Base-by-base conservation (phyloP, 2,329 filamentous ascomycete genomes). In the Xylariaceae sp. region DNA sequence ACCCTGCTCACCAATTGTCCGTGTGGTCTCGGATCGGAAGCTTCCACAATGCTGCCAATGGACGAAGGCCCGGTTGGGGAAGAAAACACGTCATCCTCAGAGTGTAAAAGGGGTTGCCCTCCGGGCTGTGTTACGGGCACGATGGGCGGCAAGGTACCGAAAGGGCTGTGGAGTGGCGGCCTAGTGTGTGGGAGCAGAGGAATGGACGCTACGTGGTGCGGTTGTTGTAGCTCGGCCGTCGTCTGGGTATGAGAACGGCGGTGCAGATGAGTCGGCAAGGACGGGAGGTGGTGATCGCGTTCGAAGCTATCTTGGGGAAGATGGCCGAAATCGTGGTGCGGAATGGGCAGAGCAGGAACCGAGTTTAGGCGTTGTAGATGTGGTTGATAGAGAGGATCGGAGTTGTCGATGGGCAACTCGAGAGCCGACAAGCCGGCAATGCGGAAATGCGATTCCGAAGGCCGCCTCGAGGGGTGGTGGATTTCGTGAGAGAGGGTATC, bases 1-100 rank as follows among this genome's bases (percentile, higher is more conserved):
- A 86, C 71, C 61, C 75, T 83, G 22, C 68, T 74, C 43, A 75
- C 73, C 50, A 80, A 69, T 59, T 80, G 77, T n/a, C 75, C 74
- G 58, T 77, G 72, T 41, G 70, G 74, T 55, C 71, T 71, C 36
- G 71, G 67, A 27, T 73, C 70, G 17, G 65, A 53, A 2, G 67
- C 64, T 39, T 70, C 68, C 33, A 65, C 56, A 11, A 45, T 33
- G 6, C 56, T 19, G 6, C 54, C 51, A 5, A 62, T 54, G 17
- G 60, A 59, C n/a, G 45, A 47, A n/a, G 58, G 56, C 6, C 47
- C 41, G 19, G 55, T 49, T 35, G 52, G 49, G 12, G 52, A 49
- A 36, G 39, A 43, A 59, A 68, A 70, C 27, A 67, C 56, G 54
- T 72, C 67, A 12, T 71, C 68, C 14, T 72, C 68, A 41, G 65